A percentile compares a stretch with the other conserved stretches of the same genome.
Conservation (phyloP, 2,329 filamentous ascomycete species). For the Claviceps citrina region DNA sequence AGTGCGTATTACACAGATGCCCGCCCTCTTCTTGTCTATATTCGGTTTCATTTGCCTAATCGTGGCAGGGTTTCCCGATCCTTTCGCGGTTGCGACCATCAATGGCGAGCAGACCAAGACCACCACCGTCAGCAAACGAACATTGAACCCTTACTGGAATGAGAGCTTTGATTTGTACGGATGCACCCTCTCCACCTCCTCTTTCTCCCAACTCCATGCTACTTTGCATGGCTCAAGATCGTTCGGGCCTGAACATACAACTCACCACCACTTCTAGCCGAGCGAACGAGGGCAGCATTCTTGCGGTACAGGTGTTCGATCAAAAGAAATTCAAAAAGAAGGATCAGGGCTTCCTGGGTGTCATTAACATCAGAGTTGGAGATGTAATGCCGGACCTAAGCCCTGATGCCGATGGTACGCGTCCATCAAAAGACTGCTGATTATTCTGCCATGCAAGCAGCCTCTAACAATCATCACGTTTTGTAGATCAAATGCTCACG, state of each 20-base stretch:
- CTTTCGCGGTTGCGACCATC: constrained; percentile 92
- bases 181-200: constrained; percentile 5
- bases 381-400: constrained; percentile 77
- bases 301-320: constrained; percentile 96
- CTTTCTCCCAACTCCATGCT: too few species aligned
- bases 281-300: constrained; percentile 87
- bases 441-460: constrained; percentile 8
- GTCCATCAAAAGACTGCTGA: background rate
- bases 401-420: constrained; percentile 75
- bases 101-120: constrained; percentile 97
- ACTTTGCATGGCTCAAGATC: background rate
- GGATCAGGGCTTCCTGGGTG: constrained; percentile 95
- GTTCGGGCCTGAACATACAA: background rate
- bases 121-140: constrained; percentile 94
- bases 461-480: constrained; percentile 13
- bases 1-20: constrained; percentile 44
- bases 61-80: constrained; percentile 75
- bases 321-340: constrained; percentile 99
- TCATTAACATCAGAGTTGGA: constrained; percentile 92
- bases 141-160: constrained; percentile 99
- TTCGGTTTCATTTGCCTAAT: constrained; percentile 14
- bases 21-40: background rate
- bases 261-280: constrained; percentile 36
- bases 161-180: constrained; percentile 95
- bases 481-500: constrained; percentile 93